These are phyloP conservation scores for Kurtzmaniella quercitrusa DNA, from an alignment of 1,139 yeast genomes.

Conservation along the genomic window DNA sequence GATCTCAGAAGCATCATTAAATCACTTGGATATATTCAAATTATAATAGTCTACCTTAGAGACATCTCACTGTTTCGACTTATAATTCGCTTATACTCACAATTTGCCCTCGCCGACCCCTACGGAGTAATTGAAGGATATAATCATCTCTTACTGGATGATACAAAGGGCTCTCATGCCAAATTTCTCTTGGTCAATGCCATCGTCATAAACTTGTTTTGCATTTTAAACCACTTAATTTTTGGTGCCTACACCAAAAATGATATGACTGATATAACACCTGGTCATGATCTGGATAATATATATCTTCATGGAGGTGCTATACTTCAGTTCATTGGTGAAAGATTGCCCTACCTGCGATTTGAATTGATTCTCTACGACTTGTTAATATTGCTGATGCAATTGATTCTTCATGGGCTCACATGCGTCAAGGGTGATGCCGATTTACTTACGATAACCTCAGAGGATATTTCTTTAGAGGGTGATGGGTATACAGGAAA, in stretches of 20 bases:
- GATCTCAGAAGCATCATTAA: conserved; percentile 30
- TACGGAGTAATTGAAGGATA: conserved; percentile 9
- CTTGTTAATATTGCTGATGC: conserved; percentile 21
- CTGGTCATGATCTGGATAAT: conserved; percentile 11
- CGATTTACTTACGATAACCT: conserved; percentile 19
- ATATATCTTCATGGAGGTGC: conserved; percentile 32
- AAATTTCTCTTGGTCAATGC: conserved; percentile 26
- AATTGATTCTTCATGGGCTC: conserved; percentile 29
- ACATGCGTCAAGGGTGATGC: conserved; percentile 32
- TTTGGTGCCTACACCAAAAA: conserved; percentile 20
- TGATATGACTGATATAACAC: not conserved
- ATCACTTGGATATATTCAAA: conserved; percentile 26
- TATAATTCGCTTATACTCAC: conserved; percentile 23
- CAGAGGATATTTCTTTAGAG: conserved; percentile 16
- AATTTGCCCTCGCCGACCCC: conserved; percentile 30
- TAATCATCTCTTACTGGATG: conserved; percentile 17
- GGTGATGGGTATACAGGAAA: conserved; percentile 42
- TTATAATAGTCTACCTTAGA: conserved; percentile 30
- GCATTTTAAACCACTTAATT: conserved; percentile 25
- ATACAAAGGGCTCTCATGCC: conserved; percentile 23
- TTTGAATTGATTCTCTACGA: conserved; percentile 29
- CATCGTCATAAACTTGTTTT: conserved; percentile 21
- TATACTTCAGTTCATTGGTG: conserved; percentile 41
- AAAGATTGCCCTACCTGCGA: conserved; percentile 24
- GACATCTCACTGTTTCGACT: conserved; percentile 32